Evolutionary conservation across 2,329 filamentous ascomycete genomes (phyloP).

Genomic region (Fusarium albosuccineum): DNA sequence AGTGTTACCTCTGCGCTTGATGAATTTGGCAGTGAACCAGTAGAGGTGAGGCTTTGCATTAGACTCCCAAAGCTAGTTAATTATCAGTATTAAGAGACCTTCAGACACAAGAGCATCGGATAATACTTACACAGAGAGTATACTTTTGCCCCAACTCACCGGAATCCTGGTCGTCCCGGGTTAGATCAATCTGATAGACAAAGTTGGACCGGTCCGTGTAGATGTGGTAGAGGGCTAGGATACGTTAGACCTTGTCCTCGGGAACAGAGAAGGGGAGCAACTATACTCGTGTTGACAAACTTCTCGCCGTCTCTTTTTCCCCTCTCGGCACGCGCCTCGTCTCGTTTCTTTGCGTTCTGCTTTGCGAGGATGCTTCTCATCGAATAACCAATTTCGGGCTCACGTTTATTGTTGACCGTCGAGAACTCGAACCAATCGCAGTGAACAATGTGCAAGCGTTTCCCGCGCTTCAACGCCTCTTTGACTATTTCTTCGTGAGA

Average conservation of each 20-base stretch:
- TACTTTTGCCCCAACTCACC: conserved; percentile 70
- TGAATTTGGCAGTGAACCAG: conserved; percentile 67
- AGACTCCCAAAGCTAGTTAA: conserved; percentile 74
- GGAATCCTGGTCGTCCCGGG: conserved; percentile 60
- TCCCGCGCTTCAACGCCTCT: conserved; percentile 52
- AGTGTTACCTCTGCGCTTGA: conserved; percentile 55
- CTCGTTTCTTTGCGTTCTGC: conserved; percentile 49
- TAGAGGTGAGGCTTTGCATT: conserved; percentile 71
- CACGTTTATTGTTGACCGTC: conserved; percentile 48
- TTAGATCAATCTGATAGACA: conserved; percentile 72
- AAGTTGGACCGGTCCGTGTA: conserved; percentile 74
- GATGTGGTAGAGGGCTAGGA: conserved; percentile 70
- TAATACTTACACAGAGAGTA: conserved; percentile 66
- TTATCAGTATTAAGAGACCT: conserved; percentile 1
- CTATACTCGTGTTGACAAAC: conserved; percentile 63
- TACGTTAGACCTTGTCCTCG: background rate
- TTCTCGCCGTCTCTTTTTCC: conserved; percentile 57
- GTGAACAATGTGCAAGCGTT: conserved; percentile 58
- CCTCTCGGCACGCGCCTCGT: conserved; percentile 52
- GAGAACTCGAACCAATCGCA: conserved; percentile 68
- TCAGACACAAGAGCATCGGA: background rate
- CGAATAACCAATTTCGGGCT: conserved; percentile 56
- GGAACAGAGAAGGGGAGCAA: background rate
- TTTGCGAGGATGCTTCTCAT: conserved; percentile 53
- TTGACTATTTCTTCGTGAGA: conserved; percentile 49